Base-by-base conservation (phyloP, 257 asterid species). In the Nicotiana undulata region DNA sequence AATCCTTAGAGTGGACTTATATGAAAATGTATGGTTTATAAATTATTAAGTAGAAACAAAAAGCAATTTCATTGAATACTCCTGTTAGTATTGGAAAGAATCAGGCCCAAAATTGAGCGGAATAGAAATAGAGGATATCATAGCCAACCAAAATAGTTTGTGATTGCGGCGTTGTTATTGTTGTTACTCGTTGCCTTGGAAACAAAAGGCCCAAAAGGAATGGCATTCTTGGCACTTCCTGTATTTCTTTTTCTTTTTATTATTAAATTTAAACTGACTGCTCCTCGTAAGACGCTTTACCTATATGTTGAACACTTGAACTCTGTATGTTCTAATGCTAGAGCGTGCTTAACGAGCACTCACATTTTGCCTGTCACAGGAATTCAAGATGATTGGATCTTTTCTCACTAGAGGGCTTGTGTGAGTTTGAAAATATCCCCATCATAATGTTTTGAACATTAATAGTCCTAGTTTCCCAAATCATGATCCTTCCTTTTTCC, bases 321-420 rank as follows among this genome's bases (percentile, higher is more conserved):
- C 44, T 49, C 63, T 70, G 28, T 64, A 24, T 11, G 29, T 52
- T 79, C 29, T 28, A 64, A 26, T 79, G 32, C 8, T 63, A 64
- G 63, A 65, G 20, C 60, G 26, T 63, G 31, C 20, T 59, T 26
- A 51, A 64, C 17, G 16, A 28, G 74, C 59, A 34, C 18, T 37
- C 77, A 2, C 16, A 22, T 64, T 63, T 64, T 64, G 66, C 6
- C 9, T 31, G 60, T 78, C 0, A 3, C 46, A 37, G 55, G 75
- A 32, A 65, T 15, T 72, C 81, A 91, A 83, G 78, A 91, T 91
- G 96, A 80, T 91, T 65, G 92, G 90, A 28, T 89, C 90, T 4
- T 64, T 90, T 46, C 82, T 87, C 9, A 58, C 91, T 31, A 87
- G 93, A 86, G 83, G 77, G 22, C 78, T 90, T 6, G 74, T 90